phyloP scores from a whole-genome alignment of 176 grass and related monocot species.

The Avena insularis region DNA sequence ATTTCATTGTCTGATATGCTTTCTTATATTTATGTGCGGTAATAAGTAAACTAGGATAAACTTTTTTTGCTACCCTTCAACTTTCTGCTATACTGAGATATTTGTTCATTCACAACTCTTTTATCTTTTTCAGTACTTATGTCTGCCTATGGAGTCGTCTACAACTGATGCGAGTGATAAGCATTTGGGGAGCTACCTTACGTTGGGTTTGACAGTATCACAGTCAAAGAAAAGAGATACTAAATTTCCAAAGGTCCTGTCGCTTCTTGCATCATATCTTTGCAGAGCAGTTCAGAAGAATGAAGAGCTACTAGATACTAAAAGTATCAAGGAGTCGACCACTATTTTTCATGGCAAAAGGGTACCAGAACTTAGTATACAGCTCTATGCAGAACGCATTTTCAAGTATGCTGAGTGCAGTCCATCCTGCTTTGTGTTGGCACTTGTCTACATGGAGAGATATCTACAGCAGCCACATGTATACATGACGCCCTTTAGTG shows the following conservation, averaged over 20 bases:
- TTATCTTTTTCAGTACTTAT: conserved; percentile 52
- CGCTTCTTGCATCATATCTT: conserved; percentile 74
- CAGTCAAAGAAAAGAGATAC: conserved; percentile 48
- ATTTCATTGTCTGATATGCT: not conserved
- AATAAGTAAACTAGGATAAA: not conserved
- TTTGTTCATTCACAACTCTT: conserved; percentile 26
- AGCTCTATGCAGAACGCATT: conserved; percentile 81
- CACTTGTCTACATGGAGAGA: conserved; percentile 85
- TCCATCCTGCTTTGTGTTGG: conserved; percentile 91
- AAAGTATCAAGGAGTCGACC: conserved; percentile 51
- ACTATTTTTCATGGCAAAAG: conserved; percentile 79
- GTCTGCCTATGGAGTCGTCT: conserved; percentile 42
- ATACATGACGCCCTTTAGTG: conserved; percentile 68
- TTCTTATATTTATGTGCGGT: not conserved
- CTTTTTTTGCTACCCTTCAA: not conserved
- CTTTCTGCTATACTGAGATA: not conserved
- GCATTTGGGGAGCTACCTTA: conserved; percentile 61
- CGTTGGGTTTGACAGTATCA: conserved; percentile 67
- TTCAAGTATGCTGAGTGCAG: conserved; percentile 95
- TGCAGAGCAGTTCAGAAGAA: conserved; percentile 62
- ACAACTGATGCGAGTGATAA: conserved; percentile 40
- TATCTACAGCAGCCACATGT: conserved; percentile 81
- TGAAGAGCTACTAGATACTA: conserved; percentile 59
- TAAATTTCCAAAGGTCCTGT: conserved; percentile 72
- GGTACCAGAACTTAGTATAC: conserved; percentile 79